Percentiles rank a stretch among this genome's conserved stretches.
phyloP scores from a whole-genome alignment of 306 rosid genomes.

The Cicer chorassanicum region DNA sequence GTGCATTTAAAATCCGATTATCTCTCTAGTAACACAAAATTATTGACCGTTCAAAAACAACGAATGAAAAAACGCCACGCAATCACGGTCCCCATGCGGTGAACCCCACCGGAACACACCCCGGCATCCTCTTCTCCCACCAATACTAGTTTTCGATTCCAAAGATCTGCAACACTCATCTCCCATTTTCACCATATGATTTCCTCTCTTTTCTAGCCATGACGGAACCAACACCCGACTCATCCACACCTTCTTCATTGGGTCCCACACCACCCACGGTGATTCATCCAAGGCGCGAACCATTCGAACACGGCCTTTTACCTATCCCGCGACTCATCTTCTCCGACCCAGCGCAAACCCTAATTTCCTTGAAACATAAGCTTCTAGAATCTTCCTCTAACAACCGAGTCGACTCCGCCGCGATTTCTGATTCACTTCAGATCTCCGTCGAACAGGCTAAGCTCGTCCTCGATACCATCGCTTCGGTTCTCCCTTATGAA shows the following conservation, averaged over 20 bases:
- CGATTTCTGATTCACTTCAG: conserved; percentile 83
- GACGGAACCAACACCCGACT: conserved; percentile 72
- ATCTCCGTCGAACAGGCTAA: conserved; percentile 86
- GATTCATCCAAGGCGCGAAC: conserved; percentile 87
- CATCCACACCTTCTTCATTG: conserved; percentile 56
- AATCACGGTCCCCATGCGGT: neutral
- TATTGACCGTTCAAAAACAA: neutral
- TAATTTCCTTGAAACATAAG: conserved; percentile 79
- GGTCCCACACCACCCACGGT: conserved; percentile 49
- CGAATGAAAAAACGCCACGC: conserved; percentile 45
- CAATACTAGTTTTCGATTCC: conserved; percentile 38
- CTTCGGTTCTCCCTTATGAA: conserved; percentile 73
- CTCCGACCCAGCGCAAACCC: conserved; percentile 97
- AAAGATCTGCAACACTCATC: conserved; percentile 54
- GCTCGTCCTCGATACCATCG: conserved; percentile 82
- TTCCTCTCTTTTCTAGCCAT: conserved; percentile 54
- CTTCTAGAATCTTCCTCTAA: conserved; percentile 60
- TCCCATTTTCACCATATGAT: conserved; percentile 16
- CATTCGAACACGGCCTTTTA: conserved; percentile 91
- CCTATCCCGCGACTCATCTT: conserved; percentile 85
- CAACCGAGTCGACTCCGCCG: conserved; percentile 60
- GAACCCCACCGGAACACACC: conserved; percentile 46
- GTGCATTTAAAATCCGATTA: conserved; percentile 12
- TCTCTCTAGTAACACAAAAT: neutral
- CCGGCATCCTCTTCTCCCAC: conserved; percentile 32